phyloP scores from a whole-genome alignment of 345 rosid species.

The Bruguiera parviflora region DNA sequence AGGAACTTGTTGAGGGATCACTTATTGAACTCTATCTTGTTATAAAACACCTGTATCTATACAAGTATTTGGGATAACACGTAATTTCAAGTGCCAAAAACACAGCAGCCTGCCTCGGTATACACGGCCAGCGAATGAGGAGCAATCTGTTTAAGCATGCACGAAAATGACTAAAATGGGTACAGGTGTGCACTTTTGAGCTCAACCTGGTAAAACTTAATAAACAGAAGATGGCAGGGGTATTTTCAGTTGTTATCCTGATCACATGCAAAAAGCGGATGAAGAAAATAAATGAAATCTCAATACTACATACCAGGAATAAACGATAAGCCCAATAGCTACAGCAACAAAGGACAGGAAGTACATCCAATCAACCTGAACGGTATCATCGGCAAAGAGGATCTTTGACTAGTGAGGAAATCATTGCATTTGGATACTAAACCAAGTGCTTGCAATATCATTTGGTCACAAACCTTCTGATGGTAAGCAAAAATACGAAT shows the following conservation, averaged over 20 bases:
- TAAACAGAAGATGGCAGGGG: not conserved
- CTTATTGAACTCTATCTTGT: too few species aligned
- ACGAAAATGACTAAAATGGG: too few species aligned
- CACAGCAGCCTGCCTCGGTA: too few species aligned
- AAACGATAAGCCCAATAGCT: conserved; percentile 58
- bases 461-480: conserved; percentile 56
- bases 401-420: not conserved
- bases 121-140: too few species aligned
- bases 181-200: too few species aligned
- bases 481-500: conserved; percentile 84
- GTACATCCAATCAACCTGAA: conserved; percentile 73
- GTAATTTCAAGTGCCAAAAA: too few species aligned
- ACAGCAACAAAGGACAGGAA: conserved; percentile 79
- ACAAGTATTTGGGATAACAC: too few species aligned
- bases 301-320: conserved; percentile 46
- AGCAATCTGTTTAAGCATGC: too few species aligned
- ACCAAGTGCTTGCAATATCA: not conserved
- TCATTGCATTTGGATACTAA: not conserved
- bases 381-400: not conserved
- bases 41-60: too few species aligned
- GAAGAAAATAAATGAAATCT: not conserved
- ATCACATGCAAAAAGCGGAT: not conserved
- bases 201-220: too few species aligned
- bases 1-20: too few species aligned
- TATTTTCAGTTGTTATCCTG: not conserved